Evolutionary conservation across 306 rosid species (phyloP).

Genomic region (Cucurbita maxima): DNA sequence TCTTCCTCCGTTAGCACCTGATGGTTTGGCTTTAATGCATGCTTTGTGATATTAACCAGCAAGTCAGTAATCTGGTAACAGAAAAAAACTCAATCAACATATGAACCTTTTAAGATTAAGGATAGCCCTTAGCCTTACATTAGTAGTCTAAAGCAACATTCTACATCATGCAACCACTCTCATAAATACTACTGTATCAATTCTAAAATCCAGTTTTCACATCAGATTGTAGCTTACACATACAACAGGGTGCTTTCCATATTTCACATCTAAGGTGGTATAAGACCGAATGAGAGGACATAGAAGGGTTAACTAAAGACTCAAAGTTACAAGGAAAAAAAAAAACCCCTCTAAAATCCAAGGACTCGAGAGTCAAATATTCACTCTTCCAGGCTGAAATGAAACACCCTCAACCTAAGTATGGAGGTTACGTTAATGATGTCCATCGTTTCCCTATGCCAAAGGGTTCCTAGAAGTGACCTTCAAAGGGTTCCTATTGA

Average conservation of each 20-base stretch:
- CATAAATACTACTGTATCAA: not conserved
- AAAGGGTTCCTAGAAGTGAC: no score
- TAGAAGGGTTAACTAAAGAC: no score
- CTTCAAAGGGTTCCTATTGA: no score
- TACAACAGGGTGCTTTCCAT: not conserved
- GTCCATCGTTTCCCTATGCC: no score
- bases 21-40: conserved; percentile 80
- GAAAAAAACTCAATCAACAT: not conserved
- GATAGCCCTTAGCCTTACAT: not conserved
- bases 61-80: conserved; percentile 74
- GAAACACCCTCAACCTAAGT: no score
- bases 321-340: no score
- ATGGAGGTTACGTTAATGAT: no score
- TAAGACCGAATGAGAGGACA: no score
- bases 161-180: not conserved
- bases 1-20: conserved; percentile 41
- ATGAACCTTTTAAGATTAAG: not conserved
- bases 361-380: no score
- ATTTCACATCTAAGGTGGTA: no score
- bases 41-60: conserved; percentile 87
- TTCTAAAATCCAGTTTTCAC: not conserved
- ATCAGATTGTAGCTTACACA: not conserved
- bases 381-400: no score
- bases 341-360: no score
- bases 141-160: not conserved